Conservation (phyloP, 306 rosid species). For the Vigna unguiculata region DNA sequence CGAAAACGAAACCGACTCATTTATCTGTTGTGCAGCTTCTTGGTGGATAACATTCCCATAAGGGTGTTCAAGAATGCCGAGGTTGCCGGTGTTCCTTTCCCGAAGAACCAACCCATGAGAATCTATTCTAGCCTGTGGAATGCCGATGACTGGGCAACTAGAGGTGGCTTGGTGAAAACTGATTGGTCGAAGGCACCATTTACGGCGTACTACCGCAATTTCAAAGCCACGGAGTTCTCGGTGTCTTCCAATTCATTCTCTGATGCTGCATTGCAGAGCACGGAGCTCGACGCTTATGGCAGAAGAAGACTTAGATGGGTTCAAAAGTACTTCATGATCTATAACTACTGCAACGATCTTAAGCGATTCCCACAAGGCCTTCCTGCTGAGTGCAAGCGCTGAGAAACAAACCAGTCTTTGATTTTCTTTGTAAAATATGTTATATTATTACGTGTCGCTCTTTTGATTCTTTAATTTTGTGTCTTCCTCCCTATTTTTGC, state of each 20-base stretch:
- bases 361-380: conserved; percentile 77
- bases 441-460: not conserved
- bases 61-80: conserved; percentile 82
- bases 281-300: conserved; percentile 70
- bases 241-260: conserved; percentile 48
- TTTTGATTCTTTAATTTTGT: conserved; percentile 37
- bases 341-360: conserved; percentile 77
- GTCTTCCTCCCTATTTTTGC: conserved; percentile 7
- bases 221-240: conserved; percentile 54
- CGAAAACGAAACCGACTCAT: not conserved
- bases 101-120: conserved; percentile 78
- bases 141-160: conserved; percentile 86
- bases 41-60: conserved; percentile 78
- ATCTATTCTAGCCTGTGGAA: conserved; percentile 83
- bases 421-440: conserved; percentile 25
- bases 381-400: conserved; percentile 69
- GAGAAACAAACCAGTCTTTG: not conserved
- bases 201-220: conserved; percentile 81
- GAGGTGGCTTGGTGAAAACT: conserved; percentile 84
- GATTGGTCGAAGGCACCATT: conserved; percentile 92
- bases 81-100: conserved; percentile 71
- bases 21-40: conserved; percentile 54
- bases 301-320: conserved; percentile 89
- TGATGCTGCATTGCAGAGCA: conserved; percentile 53
- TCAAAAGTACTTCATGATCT: conserved; percentile 86